Conservation (phyloP, 495 filamentous ascomycete species). For the Neurospora sublineolata region DNA sequence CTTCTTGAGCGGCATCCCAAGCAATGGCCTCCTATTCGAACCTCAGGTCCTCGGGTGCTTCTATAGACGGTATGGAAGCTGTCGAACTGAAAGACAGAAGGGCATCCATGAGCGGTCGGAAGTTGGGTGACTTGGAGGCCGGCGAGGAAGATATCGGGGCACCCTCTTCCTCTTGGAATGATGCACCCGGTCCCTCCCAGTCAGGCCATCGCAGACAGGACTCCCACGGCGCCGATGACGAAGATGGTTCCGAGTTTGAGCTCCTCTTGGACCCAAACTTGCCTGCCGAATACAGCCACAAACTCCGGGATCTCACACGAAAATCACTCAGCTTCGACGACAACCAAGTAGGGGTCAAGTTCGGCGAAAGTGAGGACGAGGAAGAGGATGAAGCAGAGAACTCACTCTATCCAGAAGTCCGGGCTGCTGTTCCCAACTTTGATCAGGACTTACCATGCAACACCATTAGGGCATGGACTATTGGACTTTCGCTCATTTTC, state of each 20-base stretch:
- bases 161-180: background rate
- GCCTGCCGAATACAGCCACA: conserved; percentile 25
- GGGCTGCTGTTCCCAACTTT: conserved; percentile 48
- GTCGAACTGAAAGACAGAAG: background rate
- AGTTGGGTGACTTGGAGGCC: background rate
- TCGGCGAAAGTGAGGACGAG: conserved; percentile 3
- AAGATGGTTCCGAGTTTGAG: conserved; percentile 33
- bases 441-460: conserved; percentile 57
- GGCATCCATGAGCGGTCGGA: background rate
- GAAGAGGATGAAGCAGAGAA: conserved; percentile 32
- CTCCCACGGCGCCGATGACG: conserved; percentile 14
- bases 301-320: conserved; percentile 12
- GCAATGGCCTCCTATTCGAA: background rate
- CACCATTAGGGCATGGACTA: conserved; percentile 62
- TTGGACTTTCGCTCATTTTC: conserved; percentile 54
- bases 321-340: conserved; percentile 24
- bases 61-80: background rate
- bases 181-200: background rate
- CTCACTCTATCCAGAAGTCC: conserved; percentile 62
- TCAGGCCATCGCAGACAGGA: conserved; percentile 16
- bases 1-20: background rate
- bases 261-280: conserved; percentile 37
- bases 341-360: conserved; percentile 21
- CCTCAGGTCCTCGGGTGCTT: background rate
- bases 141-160: background rate